phyloP scores from a whole-genome alignment of 2,329 filamentous ascomycete species.

The Capronia americana region DNA sequence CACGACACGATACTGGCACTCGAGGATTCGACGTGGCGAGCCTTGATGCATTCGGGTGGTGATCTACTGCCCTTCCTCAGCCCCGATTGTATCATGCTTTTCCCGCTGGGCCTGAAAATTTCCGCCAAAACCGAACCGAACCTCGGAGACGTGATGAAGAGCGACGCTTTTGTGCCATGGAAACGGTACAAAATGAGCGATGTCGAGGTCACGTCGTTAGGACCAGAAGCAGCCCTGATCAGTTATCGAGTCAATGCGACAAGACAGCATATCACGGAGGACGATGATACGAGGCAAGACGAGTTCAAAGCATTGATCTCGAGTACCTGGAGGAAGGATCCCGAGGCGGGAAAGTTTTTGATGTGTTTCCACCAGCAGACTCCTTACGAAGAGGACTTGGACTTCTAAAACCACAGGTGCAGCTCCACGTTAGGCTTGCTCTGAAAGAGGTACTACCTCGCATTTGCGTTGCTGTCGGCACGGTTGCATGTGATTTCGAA shows the following conservation, averaged over 20 bases:
- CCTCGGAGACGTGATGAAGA: constrained; percentile 39
- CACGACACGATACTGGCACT: constrained; percentile 35
- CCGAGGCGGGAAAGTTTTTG: constrained; percentile 35
- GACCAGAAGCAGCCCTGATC: constrained; percentile 36
- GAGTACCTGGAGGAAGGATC: constrained; percentile 38
- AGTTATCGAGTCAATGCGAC: constrained; percentile 37
- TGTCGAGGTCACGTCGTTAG: constrained; percentile 35
- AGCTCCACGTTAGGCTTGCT: not conserved
- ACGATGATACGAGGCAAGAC: constrained; percentile 34
- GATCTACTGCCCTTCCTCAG: constrained; percentile 39
- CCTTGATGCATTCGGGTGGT: constrained; percentile 32
- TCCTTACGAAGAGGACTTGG: constrained; percentile 33
- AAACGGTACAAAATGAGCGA: constrained; percentile 35
- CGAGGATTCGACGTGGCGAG: constrained; percentile 40
- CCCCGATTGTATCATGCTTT: constrained; percentile 39
- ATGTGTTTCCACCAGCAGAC: constrained; percentile 41
- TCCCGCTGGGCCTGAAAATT: constrained; percentile 39
- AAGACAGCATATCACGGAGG: constrained; percentile 32
- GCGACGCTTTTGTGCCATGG: constrained; percentile 40
- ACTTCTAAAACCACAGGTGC: constrained; percentile 9
- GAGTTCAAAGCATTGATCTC: constrained; percentile 38
- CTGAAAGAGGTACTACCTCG: not conserved
- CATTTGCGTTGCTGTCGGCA: not conserved
- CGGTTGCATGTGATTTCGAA: constrained; percentile 5
- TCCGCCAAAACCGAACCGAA: constrained; percentile 33